Evolutionary conservation across 257 asterid genomes (phyloP).

Genomic region (Solanum corneliomulleri): DNA sequence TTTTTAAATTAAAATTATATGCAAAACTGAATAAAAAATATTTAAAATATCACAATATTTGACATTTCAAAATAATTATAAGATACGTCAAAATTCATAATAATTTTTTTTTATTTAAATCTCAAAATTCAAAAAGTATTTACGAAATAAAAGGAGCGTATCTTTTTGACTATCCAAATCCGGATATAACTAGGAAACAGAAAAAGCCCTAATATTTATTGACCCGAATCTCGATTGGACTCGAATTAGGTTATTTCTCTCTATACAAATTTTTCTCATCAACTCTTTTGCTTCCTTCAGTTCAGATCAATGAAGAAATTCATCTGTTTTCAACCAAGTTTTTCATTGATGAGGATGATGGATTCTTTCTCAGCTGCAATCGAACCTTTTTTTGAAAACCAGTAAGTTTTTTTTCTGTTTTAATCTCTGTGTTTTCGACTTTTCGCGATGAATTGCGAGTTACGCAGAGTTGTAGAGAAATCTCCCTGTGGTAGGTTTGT

Average conservation of each 20-base stretch:
- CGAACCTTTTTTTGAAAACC: not conserved
- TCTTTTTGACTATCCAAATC: too few species aligned
- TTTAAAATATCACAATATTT: too few species aligned
- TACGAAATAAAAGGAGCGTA: too few species aligned
- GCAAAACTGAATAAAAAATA: too few species aligned
- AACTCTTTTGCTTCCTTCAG: not conserved
- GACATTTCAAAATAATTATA: too few species aligned
- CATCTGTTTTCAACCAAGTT: not conserved
- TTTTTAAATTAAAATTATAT: too few species aligned
- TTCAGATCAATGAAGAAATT: not conserved
- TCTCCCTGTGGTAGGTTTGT: not conserved
- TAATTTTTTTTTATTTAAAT: too few species aligned
- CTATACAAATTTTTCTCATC: not conserved
- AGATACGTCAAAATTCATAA: too few species aligned
- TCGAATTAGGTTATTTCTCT: not conserved
- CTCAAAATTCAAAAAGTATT: too few species aligned
- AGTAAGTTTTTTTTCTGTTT: not conserved
- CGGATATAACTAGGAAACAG: too few species aligned
- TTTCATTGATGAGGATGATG: not conserved
- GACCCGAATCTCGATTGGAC: not conserved
- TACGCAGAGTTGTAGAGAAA: not conserved
- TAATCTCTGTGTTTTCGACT: not conserved
- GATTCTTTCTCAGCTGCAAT: not conserved
- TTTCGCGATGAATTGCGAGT: not conserved
- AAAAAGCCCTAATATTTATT: not conserved